These are phyloP conservation scores for Aquilaria yunnanensis DNA, from an alignment of 345 rosid species.

Conservation along the genomic window DNA sequence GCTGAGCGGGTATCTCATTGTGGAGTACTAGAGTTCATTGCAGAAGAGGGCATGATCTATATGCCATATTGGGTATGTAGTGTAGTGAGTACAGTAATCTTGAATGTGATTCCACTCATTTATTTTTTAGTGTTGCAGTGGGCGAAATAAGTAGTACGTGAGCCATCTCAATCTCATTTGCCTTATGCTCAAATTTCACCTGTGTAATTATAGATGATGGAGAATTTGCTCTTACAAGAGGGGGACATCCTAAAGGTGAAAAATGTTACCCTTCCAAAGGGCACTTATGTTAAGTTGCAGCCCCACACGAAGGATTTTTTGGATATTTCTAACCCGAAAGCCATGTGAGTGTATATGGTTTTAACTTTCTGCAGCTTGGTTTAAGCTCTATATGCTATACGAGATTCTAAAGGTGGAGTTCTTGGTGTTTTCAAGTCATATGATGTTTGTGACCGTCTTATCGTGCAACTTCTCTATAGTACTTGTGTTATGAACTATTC, in stretches of 20 bases:
- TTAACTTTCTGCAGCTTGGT: neutral
- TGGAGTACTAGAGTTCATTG: conserved; percentile 96
- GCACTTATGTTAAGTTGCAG: conserved; percentile 90
- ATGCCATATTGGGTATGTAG: conserved; percentile 95
- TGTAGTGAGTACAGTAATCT: neutral
- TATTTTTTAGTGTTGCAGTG: too few relatives aligned
- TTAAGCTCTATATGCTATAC: too few relatives aligned
- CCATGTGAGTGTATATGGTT: conserved; percentile 54
- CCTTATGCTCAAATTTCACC: too few relatives aligned
- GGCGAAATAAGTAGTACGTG: too few relatives aligned
- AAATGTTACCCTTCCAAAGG: conserved; percentile 95
- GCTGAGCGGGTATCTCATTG: conserved; percentile 89
- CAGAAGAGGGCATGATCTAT: conserved; percentile 99
- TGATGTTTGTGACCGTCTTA: too few relatives aligned
- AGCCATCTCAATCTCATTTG: too few relatives aligned
- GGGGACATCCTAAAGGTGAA: conserved; percentile 83
- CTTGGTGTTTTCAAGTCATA: too few relatives aligned
- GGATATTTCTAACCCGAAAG: conserved; percentile 97
- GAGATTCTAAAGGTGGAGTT: too few relatives aligned
- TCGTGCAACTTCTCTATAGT: too few relatives aligned
- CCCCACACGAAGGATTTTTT: conserved; percentile 94
- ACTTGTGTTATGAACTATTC: too few relatives aligned
- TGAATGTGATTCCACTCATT: too few relatives aligned
- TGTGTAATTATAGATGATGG: conserved; percentile 72
- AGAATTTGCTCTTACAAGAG: conserved; percentile 88